Base-by-base conservation (phyloP, 257 asterid species). In the Coffea eugenioides region DNA sequence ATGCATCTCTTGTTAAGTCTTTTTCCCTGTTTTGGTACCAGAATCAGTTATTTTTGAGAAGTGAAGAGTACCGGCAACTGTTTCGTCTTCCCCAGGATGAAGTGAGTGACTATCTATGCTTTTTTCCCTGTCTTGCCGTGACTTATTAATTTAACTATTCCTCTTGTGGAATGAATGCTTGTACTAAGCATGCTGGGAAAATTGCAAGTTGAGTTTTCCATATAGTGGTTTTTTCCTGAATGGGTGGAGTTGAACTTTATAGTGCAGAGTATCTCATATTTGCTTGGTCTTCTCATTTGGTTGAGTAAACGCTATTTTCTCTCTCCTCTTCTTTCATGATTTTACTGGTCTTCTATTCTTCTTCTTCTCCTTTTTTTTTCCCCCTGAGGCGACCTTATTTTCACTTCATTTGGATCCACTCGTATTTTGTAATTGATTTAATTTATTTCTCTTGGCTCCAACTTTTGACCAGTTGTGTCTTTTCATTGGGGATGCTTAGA, bases 21-120 rank as follows among this genome's bases (percentile, higher is more conserved):
- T 16, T 39, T 69, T 48, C 45, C 31, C 21, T 23, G 6, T 79
- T 64, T 76, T 56, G 69, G 31, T 71, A 77, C 34, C 96, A 96
- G 99, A 81, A 84, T 85, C 95, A 83, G 68, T 79, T 62, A 31
- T 79, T 84, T 82, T 81, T 96, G 79, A 94, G 83, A 88, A 92
- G 89, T 84, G 98, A 96, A 92, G 99, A 96, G 84, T 96, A 94
- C 74, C 89, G 99, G 80, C 97, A 92, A 78, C 88, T 96, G 80
- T 96, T 96, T 82, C 97, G 92, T 71, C 97, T 96, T 81, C 98
- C 97, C 74, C 87, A 85, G 64, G 95, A 94, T 67, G 99, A 96
- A 91, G 99, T 96, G 84, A 90, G 96, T 82, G 75, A 78, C 76
- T 77, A 69, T 73, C 52, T 64, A 62, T 66, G 27, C 21, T n/a